Conservation (phyloP, 2,329 filamentous ascomycete genomes). For the Pyrenophora seminiperda region DNA sequence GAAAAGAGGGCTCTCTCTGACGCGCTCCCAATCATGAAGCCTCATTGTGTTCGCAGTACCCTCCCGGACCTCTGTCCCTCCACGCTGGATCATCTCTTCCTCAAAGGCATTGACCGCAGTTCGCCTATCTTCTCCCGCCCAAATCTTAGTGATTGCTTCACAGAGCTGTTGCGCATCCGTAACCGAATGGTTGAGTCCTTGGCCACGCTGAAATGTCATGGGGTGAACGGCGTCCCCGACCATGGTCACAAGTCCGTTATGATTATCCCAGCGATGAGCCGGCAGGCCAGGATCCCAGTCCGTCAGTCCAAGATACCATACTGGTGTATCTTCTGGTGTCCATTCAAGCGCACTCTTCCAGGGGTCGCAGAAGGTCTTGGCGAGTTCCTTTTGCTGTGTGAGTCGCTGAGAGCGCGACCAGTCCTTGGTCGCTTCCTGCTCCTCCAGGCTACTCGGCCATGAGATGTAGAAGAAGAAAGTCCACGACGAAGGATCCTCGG, state of each 20-base stretch:
- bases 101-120: slow-evolving; percentile 50
- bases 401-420: slow-evolving; percentile 47
- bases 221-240: slow-evolving; percentile 50
- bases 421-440: slow-evolving; percentile 48
- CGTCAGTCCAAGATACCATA: slow-evolving; percentile 45
- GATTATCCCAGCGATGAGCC: slow-evolving; percentile 42
- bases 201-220: slow-evolving; percentile 54
- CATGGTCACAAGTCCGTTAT: slow-evolving; percentile 44
- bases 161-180: slow-evolving; percentile 52
- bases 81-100: slow-evolving; percentile 51
- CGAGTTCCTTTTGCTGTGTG: slow-evolving; percentile 49
- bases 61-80: slow-evolving; percentile 40
- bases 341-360: slow-evolving; percentile 50
- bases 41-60: slow-evolving; percentile 41
- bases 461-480: slow-evolving; percentile 58
- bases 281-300: slow-evolving; percentile 44
- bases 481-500: slow-evolving; percentile 50
- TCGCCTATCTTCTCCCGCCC: slow-evolving; percentile 28
- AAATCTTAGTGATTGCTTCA: slow-evolving; percentile 36
- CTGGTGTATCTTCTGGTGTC: slow-evolving; percentile 39
- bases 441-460: slow-evolving; percentile 48
- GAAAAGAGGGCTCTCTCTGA: slow-evolving; percentile 43
- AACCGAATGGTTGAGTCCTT: slow-evolving; percentile 57
- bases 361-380: slow-evolving; percentile 51
- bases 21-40: slow-evolving; percentile 47